These are phyloP conservation scores for Botryobasidium botryosum DNA, from an alignment of 768 basidiomycete genomes.

Conservation along the genomic window DNA sequence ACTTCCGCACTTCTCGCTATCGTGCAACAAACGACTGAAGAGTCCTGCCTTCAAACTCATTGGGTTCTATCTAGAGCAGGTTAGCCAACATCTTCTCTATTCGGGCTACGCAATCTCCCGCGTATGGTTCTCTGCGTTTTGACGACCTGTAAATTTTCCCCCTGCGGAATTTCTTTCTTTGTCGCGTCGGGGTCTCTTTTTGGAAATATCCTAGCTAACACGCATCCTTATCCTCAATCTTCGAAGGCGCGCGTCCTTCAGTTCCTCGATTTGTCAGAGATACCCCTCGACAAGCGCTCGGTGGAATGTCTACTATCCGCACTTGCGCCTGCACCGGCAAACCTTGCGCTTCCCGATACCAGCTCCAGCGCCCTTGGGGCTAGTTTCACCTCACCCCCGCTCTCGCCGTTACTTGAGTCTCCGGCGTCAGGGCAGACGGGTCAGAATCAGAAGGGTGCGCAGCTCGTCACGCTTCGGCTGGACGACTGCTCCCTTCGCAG, in stretches of 20 bases:
- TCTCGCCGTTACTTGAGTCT: no score
- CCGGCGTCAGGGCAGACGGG: no score
- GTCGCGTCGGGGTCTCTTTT: neutral
- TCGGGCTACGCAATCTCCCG: no score
- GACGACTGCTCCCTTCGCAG: slow-evolving; percentile 74
- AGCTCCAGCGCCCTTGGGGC: neutral
- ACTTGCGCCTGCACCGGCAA: slow-evolving; percentile 26
- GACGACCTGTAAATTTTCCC: no score
- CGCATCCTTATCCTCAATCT: neutral
- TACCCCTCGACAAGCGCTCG: slow-evolving; percentile 63
- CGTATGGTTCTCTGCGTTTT: no score
- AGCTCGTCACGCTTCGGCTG: slow-evolving; percentile 58
- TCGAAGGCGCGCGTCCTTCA: slow-evolving; percentile 56
- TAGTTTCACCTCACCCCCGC: slow-evolving; percentile 1
- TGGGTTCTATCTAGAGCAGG: slow-evolving; percentile 64
- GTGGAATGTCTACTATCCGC: slow-evolving; percentile 68
- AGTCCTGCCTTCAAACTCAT: slow-evolving; percentile 57
- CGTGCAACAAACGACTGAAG: slow-evolving; percentile 73
- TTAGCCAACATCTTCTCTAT: no score
- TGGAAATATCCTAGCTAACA: neutral
- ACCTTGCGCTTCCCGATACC: neutral
- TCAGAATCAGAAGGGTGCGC: slow-evolving; percentile 1
- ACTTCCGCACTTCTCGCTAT: slow-evolving; percentile 67
- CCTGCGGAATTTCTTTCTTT: no score
- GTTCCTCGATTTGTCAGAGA: slow-evolving; percentile 85